Base-by-base conservation (phyloP, 768 basidiomycete genomes). In the Pleurotus ostreatus region DNA sequence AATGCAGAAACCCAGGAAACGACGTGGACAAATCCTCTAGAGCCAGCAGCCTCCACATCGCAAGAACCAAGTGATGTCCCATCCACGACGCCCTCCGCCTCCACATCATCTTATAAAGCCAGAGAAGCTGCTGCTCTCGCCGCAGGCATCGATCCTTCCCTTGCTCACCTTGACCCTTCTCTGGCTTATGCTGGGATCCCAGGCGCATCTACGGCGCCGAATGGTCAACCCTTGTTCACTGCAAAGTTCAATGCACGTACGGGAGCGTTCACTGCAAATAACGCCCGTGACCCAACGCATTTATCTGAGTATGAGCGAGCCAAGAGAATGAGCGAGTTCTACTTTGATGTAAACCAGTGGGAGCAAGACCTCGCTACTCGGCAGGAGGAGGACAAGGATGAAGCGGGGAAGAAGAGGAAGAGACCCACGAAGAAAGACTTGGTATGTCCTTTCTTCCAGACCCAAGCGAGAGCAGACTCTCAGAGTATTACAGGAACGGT, bases 191-290 rank as follows among this genome's bases (percentile, higher is more conserved):
- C 76, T 9, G 62, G 70, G 64, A 12, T 72, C 71, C 43, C 68
- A 56, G 60, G 68, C 53, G 59, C 65, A 18, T 63, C 63, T 15
- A 70, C 69, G 12, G 64, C 74, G 22, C 46, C 68, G 9, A 53
- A 67, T 64, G 67, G 71, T 48, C 63, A 73, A 46, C 75, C 74
- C 5, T 64, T 76, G 7, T 85, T 83, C 65, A 72, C 83, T 2
- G 91, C 92, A 16, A 85, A 83, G 64, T 92, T 91, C 76, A 92
- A 91, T 62, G 84, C 89, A 1, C 86, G 89, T 53, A 92, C 91
- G 0, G 91, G 91, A 5, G 75, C 85, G 49, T 92, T 94, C 62
- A 70, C 90, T 8, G 77, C 80, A 15, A 65, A 75, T 3, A 85
- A 89, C 53, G 82, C 79, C 13, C 82, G 91, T 22, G 84, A 89